Conservation (phyloP, 345 rosid species). For the Excoecaria agallocha region DNA sequence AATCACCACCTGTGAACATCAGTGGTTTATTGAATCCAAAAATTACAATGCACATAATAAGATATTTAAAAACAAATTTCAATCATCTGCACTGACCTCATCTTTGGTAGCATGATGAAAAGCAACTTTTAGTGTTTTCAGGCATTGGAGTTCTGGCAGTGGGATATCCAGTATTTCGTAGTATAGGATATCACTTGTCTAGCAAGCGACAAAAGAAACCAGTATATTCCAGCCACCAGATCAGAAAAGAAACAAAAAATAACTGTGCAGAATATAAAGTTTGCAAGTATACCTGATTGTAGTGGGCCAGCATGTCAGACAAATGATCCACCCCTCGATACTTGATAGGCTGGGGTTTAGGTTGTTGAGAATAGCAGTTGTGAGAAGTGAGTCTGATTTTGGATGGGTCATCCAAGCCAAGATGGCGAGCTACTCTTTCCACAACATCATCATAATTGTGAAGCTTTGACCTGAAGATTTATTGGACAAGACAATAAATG, state of each 20-base stretch:
- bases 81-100: constrained; percentile 16
- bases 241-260: background rate
- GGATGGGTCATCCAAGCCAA: constrained; percentile 84
- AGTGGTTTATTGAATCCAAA: constrained; percentile 14
- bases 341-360: constrained; percentile 91
- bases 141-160: constrained; percentile 86
- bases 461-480: constrained; percentile 69
- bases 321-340: constrained; percentile 87
- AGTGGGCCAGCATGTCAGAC: constrained; percentile 86
- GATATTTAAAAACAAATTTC: background rate
- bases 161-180: constrained; percentile 95
- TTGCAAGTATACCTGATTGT: constrained; percentile 68
- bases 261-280: background rate
- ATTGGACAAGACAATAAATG: background rate
- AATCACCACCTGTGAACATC: constrained; percentile 40
- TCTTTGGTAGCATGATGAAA: constrained; percentile 28
- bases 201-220: constrained; percentile 17
- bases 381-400: constrained; percentile 96
- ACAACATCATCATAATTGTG: constrained; percentile 93
- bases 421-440: constrained; percentile 73
- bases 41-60: constrained; percentile 6
- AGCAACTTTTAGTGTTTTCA: constrained; percentile 52
- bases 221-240: constrained; percentile 7
- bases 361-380: constrained; percentile 98
- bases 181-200: constrained; percentile 88